Conservation (phyloP, 2,329 filamentous ascomycete species). For the Arthrinium phaeospermum region DNA sequence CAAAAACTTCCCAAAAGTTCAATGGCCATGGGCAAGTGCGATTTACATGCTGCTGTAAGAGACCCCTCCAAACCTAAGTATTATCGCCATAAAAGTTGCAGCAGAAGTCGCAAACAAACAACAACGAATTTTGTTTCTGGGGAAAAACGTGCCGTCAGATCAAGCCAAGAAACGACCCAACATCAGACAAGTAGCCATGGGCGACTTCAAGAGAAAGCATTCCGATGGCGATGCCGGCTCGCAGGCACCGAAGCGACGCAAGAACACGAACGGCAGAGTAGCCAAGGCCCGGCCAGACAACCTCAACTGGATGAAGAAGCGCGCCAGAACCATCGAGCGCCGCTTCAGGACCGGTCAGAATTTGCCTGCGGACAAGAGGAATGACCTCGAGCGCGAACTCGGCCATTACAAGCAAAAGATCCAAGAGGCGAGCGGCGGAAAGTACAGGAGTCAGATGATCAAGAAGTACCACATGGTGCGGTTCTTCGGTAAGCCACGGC, state of each 20-base stretch:
- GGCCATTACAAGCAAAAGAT: slow-evolving; percentile 70
- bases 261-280: slow-evolving; percentile 40
- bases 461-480: slow-evolving; percentile 82
- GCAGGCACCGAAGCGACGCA: slow-evolving; percentile 37
- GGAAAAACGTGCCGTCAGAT: background rate
- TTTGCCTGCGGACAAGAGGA: slow-evolving; percentile 70
- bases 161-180: background rate
- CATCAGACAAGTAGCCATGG: slow-evolving; percentile 19
- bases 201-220: slow-evolving; percentile 38
- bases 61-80: background rate
- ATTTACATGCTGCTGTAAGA: background rate
- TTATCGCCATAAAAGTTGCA: background rate
- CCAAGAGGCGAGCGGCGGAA: slow-evolving; percentile 61
- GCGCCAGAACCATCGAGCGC: slow-evolving; percentile 72
- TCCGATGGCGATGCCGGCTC: slow-evolving; percentile 31
- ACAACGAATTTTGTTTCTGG: background rate
- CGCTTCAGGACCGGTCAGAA: slow-evolving; percentile 65
- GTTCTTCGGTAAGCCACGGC: slow-evolving; percentile 71
- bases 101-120: background rate
- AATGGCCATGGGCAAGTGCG: background rate
- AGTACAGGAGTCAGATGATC: slow-evolving; percentile 72
- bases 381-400: slow-evolving; percentile 75
- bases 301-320: slow-evolving; percentile 71
- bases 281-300: slow-evolving; percentile 43
- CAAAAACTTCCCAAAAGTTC: slow-evolving; percentile 11